Base-by-base conservation (phyloP, 1,284 basidiomycete species). In the Ganoderma meredithae region DNA sequence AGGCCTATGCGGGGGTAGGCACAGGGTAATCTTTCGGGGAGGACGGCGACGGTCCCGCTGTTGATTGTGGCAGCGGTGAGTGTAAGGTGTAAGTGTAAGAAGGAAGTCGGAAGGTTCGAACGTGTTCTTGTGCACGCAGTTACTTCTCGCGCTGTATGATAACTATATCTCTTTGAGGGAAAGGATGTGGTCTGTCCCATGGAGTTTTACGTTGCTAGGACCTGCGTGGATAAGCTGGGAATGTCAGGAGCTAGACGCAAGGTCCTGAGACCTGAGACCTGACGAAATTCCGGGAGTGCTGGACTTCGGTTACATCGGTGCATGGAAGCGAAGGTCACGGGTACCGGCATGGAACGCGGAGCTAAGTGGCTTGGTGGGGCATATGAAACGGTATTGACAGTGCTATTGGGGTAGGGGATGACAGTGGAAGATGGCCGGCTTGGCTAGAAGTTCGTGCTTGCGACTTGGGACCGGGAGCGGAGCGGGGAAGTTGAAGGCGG, bases 131-230 rank as follows among this genome's bases (percentile, higher is more conserved):
- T 52, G 47, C 25, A 52, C 47, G 47, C 25, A 52, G 22, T 10
- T 52, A 52, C n/a, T 25, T 52, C 27, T 25, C 22, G 3, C 39
- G 25, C 25, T 60, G 58, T 60, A 60, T 41, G 39, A 60, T 60
- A 22, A 27, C 39, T n/a, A 58, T 36, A 36, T 58, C 55, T 33
- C 55, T 58, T 7, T 39, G 9, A 52, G 47, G 19, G n/a, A 47
- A n/a, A 47, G 44, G 36, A 39, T 39, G 36, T 2, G 9, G 10
- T 39, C 2, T 39, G 36, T 39, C 36, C 8, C 36, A 31, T 31
- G 31, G 36, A 10, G 36, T 39, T 39, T 10, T 0, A 10, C 10
- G 36, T 39, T 39, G 7, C 36, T 39, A 39, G 36, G 8, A 39
- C 36, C 36, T 39, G 36, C 36, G 36, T 7, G 8, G 36, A 8